Percentiles rank a stretch among this genome's conserved stretches.
These are phyloP conservation scores for Veloboletus limbatus DNA, from an alignment of 1,284 basidiomycete species.

Conservation along the genomic window DNA sequence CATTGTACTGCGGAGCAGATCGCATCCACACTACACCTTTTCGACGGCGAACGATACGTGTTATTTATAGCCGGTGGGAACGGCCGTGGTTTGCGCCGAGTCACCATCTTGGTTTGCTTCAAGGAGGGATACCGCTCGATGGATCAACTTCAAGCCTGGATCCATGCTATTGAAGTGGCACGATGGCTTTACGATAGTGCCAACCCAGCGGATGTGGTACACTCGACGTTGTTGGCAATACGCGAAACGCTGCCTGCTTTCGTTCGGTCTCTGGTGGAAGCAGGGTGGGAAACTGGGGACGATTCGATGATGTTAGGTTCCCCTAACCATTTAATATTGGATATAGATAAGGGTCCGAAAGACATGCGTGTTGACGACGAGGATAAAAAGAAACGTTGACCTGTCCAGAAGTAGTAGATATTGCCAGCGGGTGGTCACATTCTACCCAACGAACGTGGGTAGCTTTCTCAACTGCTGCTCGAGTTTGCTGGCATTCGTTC, in stretches of 20 bases:
- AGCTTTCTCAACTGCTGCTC: too few species aligned
- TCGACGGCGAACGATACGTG: conserved; percentile 46
- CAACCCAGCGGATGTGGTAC: conserved; percentile 17
- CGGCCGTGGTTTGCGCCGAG: neutral
- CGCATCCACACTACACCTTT: conserved; percentile 26
- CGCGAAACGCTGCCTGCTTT: conserved; percentile 21
- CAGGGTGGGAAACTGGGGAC: conserved; percentile 25
- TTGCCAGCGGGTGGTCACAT: too few species aligned
- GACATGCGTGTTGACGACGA: conserved; percentile 13
- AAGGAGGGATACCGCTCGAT: conserved; percentile 45
- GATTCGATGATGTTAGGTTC: conserved; percentile 34
- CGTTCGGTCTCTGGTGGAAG: conserved; percentile 16
- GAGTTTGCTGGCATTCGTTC: too few species aligned
- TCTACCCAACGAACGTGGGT: too few species aligned
- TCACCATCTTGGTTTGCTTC: conserved; percentile 39
- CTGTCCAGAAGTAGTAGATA: neutral
- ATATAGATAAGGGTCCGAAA: conserved; percentile 2
- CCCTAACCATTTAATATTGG: conserved; percentile 22
- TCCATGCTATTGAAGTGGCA: conserved; percentile 40
- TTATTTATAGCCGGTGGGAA: conserved; percentile 39
- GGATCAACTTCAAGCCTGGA: conserved; percentile 59
- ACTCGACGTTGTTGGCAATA: conserved; percentile 17
- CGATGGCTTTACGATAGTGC: conserved; percentile 3
- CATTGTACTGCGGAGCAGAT: conserved; percentile 14
- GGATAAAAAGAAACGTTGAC: conserved; percentile 23